phyloP scores from a whole-genome alignment of 768 basidiomycete genomes.

The Cystobasidium tubakii region DNA sequence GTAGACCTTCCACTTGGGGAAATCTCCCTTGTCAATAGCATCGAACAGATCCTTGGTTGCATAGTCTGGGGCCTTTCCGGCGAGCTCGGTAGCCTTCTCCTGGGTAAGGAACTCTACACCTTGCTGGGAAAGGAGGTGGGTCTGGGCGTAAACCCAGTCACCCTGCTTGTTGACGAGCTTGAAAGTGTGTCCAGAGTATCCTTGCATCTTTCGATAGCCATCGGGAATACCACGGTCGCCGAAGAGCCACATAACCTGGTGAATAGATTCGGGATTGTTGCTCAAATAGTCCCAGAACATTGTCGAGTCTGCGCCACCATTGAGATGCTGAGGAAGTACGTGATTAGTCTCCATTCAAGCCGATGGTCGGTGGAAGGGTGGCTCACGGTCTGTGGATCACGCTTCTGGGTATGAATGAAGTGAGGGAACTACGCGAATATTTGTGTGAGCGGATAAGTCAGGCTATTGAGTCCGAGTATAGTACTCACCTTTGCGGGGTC shows the following conservation, averaged over 20 bases:
- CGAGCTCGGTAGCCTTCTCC: conserved; percentile 61
- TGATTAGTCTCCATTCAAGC: too few relatives aligned
- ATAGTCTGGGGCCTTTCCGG: conserved; percentile 58
- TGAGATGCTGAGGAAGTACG: conserved; percentile 67
- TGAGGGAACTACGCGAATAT: conserved; percentile 51
- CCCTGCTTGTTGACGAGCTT: conserved; percentile 50
- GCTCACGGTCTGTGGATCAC: conserved; percentile 68
- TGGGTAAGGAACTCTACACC: conserved; percentile 62
- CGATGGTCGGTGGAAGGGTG: neutral
- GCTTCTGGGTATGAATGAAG: conserved; percentile 55
- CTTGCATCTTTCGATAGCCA: conserved; percentile 72
- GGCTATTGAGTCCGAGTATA: too few relatives aligned
- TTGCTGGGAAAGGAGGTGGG: conserved; percentile 50
- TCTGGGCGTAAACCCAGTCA: conserved; percentile 49
- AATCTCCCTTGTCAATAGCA: conserved; percentile 52
- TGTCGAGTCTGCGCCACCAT: conserved; percentile 61
- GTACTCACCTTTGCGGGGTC: conserved; percentile 50
- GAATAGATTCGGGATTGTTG: conserved; percentile 51
- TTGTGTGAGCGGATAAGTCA: too few relatives aligned
- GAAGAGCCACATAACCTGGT: conserved; percentile 54
- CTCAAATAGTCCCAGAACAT: conserved; percentile 60
- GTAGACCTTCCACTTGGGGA: conserved; percentile 49
- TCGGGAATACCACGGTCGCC: conserved; percentile 52
- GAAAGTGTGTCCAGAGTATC: conserved; percentile 63
- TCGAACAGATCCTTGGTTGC: conserved; percentile 51